Conservation (phyloP, 2,329 filamentous ascomycete species). For the Phaeosphaeriaceae sp. region DNA sequence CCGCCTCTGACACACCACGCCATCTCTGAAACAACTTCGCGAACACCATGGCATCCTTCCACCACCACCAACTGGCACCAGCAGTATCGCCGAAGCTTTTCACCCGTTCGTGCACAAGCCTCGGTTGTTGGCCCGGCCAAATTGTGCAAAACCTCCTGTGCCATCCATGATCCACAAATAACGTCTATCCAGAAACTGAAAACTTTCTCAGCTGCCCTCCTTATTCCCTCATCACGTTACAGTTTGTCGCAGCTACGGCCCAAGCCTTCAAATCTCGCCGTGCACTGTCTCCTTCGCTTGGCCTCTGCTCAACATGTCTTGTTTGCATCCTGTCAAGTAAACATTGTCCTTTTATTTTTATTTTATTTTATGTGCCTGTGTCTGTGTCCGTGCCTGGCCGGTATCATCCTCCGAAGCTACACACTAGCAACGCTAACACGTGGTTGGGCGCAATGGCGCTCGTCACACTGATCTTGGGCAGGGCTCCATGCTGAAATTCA, state of each 20-base stretch:
- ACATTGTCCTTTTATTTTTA: background rate
- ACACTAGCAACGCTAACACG: slow-evolving; percentile 6
- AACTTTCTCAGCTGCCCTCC: background rate
- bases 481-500: background rate
- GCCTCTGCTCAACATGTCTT: background rate
- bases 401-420: background rate
- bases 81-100: background rate
- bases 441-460: slow-evolving; percentile 2
- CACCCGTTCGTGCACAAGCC: slow-evolving; percentile 8
- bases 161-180: slow-evolving; percentile 6
- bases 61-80: background rate
- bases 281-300: background rate
- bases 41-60: background rate
- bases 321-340: background rate
- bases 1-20: slow-evolving; percentile 7
- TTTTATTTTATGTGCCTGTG: too few relatives aligned
- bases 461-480: slow-evolving; percentile 5
- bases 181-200: background rate
- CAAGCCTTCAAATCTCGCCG: too few relatives aligned
- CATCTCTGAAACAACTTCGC: slow-evolving; percentile 4
- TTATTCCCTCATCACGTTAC: background rate
- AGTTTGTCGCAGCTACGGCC: too few relatives aligned
- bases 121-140: slow-evolving; percentile 7
- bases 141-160: slow-evolving; percentile 3
- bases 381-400: slow-evolving; percentile 3